Conservation (phyloP, 208 protist species). For the Herpetomonas samuelpessoai region DNA sequence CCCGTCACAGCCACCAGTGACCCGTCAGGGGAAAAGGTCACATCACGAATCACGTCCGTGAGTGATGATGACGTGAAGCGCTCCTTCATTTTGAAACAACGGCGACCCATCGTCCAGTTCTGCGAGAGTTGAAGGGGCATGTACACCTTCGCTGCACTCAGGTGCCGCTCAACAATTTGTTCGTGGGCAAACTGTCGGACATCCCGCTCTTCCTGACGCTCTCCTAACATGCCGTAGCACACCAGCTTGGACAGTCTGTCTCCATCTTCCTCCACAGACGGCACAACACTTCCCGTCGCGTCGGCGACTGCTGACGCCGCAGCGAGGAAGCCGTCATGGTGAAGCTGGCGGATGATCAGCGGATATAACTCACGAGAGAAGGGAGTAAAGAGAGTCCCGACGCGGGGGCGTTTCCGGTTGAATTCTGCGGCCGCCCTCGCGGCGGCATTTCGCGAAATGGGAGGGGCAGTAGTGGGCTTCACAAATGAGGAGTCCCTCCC, state of each 20-base stretch:
- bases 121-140: conserved; percentile 55
- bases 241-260: conserved; percentile 48
- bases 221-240: conserved; percentile 37
- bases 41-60: conserved; percentile 56
- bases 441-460: neutral
- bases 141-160: conserved; percentile 73
- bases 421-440: neutral
- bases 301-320: conserved; percentile 73
- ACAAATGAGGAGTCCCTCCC: neutral
- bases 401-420: conserved; percentile 50
- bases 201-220: conserved; percentile 32
- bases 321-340: conserved; percentile 74
- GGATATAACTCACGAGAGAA: conserved; percentile 67
- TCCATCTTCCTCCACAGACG: conserved; percentile 39
- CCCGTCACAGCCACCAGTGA: conserved; percentile 60
- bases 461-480: neutral
- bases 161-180: conserved; percentile 74
- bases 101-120: conserved; percentile 45
- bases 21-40: conserved; percentile 71
- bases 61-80: conserved; percentile 69
- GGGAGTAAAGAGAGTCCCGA: conserved; percentile 37
- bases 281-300: conserved; percentile 60
- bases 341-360: conserved; percentile 76
- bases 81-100: conserved; percentile 57
- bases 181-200: conserved; percentile 29